Conservation (phyloP, 2,329 filamentous ascomycete species). For the Curvularia verruculosa region DNA sequence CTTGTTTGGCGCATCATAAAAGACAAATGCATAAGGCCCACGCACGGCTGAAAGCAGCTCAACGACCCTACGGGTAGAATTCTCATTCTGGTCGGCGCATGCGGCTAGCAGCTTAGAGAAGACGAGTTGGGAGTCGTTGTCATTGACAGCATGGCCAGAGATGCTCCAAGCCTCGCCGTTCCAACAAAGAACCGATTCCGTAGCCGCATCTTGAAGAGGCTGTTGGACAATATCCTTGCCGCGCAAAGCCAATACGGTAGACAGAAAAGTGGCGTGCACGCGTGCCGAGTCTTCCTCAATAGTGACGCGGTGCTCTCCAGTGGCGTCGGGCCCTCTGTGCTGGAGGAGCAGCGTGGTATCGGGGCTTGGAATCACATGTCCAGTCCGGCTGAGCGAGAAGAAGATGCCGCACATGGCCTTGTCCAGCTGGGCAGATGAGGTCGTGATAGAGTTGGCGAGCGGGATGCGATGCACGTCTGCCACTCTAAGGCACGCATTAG, state of each 20-base stretch:
- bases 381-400: slow-evolving; percentile 53
- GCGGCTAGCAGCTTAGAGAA: slow-evolving; percentile 62
- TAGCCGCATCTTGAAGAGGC: slow-evolving; percentile 66
- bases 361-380: slow-evolving; percentile 30
- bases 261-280: slow-evolving; percentile 68
- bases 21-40: slow-evolving; percentile 91
- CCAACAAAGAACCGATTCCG: slow-evolving; percentile 82
- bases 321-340: slow-evolving; percentile 44
- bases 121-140: slow-evolving; percentile 79
- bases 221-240: slow-evolving; percentile 74
- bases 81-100: slow-evolving; percentile 3
- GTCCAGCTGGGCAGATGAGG: neutral
- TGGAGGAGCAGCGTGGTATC: slow-evolving; percentile 35
- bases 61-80: slow-evolving; percentile 23
- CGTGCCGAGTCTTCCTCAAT: slow-evolving; percentile 10
- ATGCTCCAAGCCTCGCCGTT: slow-evolving; percentile 96
- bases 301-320: slow-evolving; percentile 22
- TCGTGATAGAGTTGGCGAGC: slow-evolving; percentile 19
- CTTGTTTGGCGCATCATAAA: slow-evolving; percentile 68
- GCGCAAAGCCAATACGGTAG: slow-evolving; percentile 89
- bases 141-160: slow-evolving; percentile 61
- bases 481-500: slow-evolving; percentile 3
- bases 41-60: slow-evolving; percentile 36
- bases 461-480: slow-evolving; percentile 12
- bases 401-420: slow-evolving; percentile 56